Percentiles rank a stretch among this genome's conserved stretches.
These are phyloP conservation scores for Brettanomyces custersianus DNA, from an alignment of 805 yeast genomes.

Conservation along the genomic window DNA sequence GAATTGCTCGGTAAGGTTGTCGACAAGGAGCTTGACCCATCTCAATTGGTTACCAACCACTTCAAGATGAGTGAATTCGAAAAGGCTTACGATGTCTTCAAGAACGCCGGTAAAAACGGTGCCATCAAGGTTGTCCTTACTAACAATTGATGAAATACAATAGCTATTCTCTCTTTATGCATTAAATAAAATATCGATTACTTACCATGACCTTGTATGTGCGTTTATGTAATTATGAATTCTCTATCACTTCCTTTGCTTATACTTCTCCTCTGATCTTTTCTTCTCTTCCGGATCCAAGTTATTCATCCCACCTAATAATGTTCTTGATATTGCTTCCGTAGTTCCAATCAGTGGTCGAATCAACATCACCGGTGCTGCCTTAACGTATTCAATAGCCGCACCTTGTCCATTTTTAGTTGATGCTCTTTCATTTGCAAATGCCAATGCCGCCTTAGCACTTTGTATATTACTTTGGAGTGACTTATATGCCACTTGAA, in stretches of 20 bases:
- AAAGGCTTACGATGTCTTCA: conserved; percentile 52
- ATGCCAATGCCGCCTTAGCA: conserved; percentile 55
- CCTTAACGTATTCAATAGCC: conserved; percentile 56
- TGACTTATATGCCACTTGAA: conserved; percentile 65
- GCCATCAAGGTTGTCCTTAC: conserved; percentile 41
- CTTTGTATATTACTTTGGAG: conserved; percentile 57
- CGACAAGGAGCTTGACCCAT: conserved; percentile 34
- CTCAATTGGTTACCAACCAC: conserved; percentile 49
- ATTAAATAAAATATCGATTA: not conserved
- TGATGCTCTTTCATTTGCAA: conserved; percentile 52
- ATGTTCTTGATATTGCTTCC: conserved; percentile 74
- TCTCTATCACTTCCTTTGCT: conserved; percentile 10
- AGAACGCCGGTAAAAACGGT: conserved; percentile 42
- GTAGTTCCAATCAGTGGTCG: conserved; percentile 90
- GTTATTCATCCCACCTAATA: conserved; percentile 77
- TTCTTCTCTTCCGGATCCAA: conserved; percentile 56
- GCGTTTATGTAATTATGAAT: not conserved
- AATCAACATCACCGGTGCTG: conserved; percentile 71
- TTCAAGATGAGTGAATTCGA: conserved; percentile 46
- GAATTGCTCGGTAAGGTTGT: conserved; percentile 29
- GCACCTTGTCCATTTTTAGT: conserved; percentile 64
- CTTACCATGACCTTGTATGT: not conserved
- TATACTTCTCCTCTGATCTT: conserved; percentile 62
- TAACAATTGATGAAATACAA: conserved; percentile 6
- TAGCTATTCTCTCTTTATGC: not conserved